Evolutionary conservation across 2,329 filamentous ascomycete genomes (phyloP), one percentile per base, ranked within the genome.

Genomic region (Penicillium sp.): DNA sequence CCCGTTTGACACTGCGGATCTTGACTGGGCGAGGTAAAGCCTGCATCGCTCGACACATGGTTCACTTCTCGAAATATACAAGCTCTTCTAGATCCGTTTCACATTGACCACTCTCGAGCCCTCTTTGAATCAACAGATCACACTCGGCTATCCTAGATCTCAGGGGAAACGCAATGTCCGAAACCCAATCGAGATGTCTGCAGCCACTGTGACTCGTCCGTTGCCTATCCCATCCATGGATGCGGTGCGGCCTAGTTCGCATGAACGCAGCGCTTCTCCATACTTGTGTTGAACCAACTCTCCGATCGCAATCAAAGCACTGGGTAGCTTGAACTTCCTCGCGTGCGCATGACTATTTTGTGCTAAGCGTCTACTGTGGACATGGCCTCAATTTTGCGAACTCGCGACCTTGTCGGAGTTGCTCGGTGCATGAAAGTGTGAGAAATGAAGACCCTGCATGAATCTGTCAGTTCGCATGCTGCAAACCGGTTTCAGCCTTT

Each of bases 331-430:
- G 14, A n/a, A 24, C 34, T 13, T 22, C 47, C 40, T 56, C 52
- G 48, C 48, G 18, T 39, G 32, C 51, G 18, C 38, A 54, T 51
- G 31, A 51, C 53, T 44, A 32, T 45, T 58, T 46, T 10, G 47
- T n/a, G n/a, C 41, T 32, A 56, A 51, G 53, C 36, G 38, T 42
- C 32, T 22, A 38, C 6, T 24, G 55, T 59, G 48, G 44, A 27
- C 3, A 27, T 27, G 24, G 24, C 24, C 24, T 27, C 24, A 18
- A 48, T 31, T 38, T n/a, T 48, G 45, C 41, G 43, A 38, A n/a
- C 31, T 2, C 9, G 29, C 5, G 24, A 41, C 48, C 44, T 53
- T 46, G 46, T 27, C 24, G 24, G 24, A 27, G 24, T 27, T 36
- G 34, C 34, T 36, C 6, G 34, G 34, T 36, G 34, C 34, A 44